These are phyloP conservation scores for Fusarium protoensiforme DNA, from an alignment of 2,329 filamentous ascomycete species.

Conservation along the genomic window DNA sequence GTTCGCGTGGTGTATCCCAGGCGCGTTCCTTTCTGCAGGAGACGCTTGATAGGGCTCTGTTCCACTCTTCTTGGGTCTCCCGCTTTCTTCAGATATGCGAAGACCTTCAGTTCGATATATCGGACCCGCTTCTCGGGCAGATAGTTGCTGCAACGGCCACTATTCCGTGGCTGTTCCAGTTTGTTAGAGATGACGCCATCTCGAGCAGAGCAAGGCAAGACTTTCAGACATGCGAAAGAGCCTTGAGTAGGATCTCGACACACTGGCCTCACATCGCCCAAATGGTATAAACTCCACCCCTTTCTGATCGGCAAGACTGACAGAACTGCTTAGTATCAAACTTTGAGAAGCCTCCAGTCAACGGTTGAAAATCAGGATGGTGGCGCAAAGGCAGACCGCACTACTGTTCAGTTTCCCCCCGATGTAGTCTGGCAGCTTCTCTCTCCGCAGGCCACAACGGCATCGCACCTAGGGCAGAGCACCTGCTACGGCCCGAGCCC, in stretches of 20 bases:
- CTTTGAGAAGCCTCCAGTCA: neutral
- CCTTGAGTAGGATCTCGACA: neutral
- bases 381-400: neutral
- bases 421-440: neutral
- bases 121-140: neutral
- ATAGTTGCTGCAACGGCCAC: neutral
- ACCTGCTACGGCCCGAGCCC: neutral
- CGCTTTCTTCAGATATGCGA: too few relatives aligned
- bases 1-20: too few relatives aligned
- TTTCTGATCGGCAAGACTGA: neutral
- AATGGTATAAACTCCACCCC: neutral
- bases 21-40: too few relatives aligned
- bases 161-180: neutral
- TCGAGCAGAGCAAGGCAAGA: neutral
- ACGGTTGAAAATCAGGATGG: neutral
- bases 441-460: neutral
- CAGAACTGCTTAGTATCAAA: neutral
- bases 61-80: too few relatives aligned
- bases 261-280: neutral
- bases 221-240: neutral
- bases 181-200: neutral
- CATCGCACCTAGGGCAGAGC: neutral
- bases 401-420: neutral
- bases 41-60: too few relatives aligned
- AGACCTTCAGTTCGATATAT: neutral